These are phyloP conservation scores for Glutinoglossum americanum DNA, from an alignment of 495 filamentous ascomycete species.

Conservation along the genomic window DNA sequence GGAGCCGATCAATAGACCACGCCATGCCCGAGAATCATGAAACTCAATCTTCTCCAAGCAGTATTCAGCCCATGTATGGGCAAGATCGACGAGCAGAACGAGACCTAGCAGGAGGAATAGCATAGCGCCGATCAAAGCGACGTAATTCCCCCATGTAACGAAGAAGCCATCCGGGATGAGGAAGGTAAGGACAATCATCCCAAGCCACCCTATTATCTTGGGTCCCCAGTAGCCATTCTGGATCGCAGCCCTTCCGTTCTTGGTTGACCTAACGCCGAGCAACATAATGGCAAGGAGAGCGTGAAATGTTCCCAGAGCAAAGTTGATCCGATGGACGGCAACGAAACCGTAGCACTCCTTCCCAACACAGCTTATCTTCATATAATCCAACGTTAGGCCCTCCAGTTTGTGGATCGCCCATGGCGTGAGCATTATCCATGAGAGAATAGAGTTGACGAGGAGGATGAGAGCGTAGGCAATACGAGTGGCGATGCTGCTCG, in stretches of 20 bases:
- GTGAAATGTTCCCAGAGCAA: constrained; percentile 88
- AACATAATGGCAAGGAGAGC: constrained; percentile 62
- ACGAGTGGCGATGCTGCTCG: constrained; percentile 68
- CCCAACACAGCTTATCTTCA: constrained; percentile 75
- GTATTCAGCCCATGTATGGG: constrained; percentile 94
- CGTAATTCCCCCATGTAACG: constrained; percentile 86
- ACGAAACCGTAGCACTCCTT: constrained; percentile 90
- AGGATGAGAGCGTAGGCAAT: constrained; percentile 95
- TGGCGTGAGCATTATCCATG: constrained; percentile 98
- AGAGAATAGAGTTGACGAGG: constrained; percentile 83
- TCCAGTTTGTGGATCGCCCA: constrained; percentile 95
- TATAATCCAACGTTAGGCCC: constrained; percentile 78
- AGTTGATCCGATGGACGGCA: constrained; percentile 93
- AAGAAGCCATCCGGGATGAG: constrained; percentile 93
- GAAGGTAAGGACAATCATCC: constrained; percentile 73
- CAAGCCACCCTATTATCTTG: constrained; percentile 69
- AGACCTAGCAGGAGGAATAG: constrained; percentile 84
- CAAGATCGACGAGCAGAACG: constrained; percentile 82
- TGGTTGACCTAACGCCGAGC: constrained; percentile 69
- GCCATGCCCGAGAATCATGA: constrained; percentile 66
- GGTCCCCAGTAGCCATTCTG: constrained; percentile 94
- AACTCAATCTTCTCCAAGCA: constrained; percentile 87
- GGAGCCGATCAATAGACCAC: constrained; percentile 68
- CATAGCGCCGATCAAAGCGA: constrained; percentile 73
- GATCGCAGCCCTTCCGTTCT: constrained; percentile 64